Conservation (phyloP, 805 yeast genomes). For the Nakazawaea siamensis region DNA sequence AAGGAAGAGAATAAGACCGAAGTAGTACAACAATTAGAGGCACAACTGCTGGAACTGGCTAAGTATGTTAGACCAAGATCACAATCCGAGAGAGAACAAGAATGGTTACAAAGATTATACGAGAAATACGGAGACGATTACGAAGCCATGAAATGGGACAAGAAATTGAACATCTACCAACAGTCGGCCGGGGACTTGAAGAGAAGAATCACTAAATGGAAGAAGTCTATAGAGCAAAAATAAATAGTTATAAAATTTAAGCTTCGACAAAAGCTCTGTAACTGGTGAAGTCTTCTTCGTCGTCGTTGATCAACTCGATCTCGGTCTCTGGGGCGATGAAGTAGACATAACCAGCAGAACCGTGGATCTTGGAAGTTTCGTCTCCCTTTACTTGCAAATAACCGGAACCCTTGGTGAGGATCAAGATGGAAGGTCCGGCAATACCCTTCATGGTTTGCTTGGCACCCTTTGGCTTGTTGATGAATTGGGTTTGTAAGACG, state of each 20-base stretch:
- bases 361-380: conserved; percentile 32
- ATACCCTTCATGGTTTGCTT: conserved; percentile 49
- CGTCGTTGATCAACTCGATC: conserved; percentile 47
- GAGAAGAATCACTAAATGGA: conserved; percentile 67
- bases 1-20: conserved; percentile 11
- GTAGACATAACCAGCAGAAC: conserved; percentile 70
- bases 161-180: conserved; percentile 73
- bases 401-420: conserved; percentile 80
- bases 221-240: conserved; percentile 21
- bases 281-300: conserved; percentile 50
- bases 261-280: conserved; percentile 90
- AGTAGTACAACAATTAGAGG: conserved; percentile 33
- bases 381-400: conserved; percentile 33
- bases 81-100: conserved; percentile 65
- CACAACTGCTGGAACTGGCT: conserved; percentile 63
- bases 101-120: conserved; percentile 58
- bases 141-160: conserved; percentile 88
- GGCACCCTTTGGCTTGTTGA: conserved; percentile 22
- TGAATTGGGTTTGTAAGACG: conserved; percentile 74
- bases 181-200: conserved; percentile 79
- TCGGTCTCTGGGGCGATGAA: conserved; percentile 75
- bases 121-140: conserved; percentile 84
- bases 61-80: conserved; percentile 47
- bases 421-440: conserved; percentile 82
- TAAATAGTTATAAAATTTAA: conserved; percentile 13